phyloP scores from a whole-genome alignment of 192 early-diverging fungal species.

The Coemansia interrupta region DNA sequence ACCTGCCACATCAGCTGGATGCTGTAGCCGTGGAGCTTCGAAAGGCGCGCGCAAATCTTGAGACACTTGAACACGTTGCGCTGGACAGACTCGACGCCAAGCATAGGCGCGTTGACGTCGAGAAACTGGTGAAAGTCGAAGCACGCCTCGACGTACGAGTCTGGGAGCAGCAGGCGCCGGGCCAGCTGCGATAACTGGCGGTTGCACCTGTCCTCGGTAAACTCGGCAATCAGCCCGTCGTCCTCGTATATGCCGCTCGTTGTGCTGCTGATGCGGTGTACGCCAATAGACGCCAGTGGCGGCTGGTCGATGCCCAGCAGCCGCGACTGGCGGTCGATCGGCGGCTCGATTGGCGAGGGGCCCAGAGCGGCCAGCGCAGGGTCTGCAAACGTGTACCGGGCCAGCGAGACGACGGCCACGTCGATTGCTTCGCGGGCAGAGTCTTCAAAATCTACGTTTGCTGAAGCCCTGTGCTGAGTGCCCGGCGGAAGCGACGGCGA shows the following conservation, averaged over 20 bases:
- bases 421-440: conserved; percentile 17
- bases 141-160: conserved; percentile 47
- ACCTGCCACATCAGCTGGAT: conserved; percentile 53
- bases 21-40: conserved; percentile 48
- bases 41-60: conserved; percentile 48
- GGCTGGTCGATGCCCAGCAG: conserved; percentile 7
- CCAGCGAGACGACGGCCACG: conserved; percentile 33
- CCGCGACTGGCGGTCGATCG: conserved; percentile 10
- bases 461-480: background rate
- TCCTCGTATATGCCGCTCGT: conserved; percentile 17
- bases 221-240: conserved; percentile 36
- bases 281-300: background rate
- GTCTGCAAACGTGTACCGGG: conserved; percentile 49
- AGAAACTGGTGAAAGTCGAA: conserved; percentile 42
- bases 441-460: background rate
- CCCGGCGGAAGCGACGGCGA: background rate
- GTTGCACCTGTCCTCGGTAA: conserved; percentile 47
- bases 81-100: conserved; percentile 33
- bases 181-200: conserved; percentile 36
- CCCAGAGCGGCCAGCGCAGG: conserved; percentile 24
- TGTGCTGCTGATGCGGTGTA: background rate
- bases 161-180: conserved; percentile 33
- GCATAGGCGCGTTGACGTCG: conserved; percentile 7
- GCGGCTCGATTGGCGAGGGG: conserved; percentile 38
- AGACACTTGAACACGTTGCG: conserved; percentile 51